These are phyloP conservation scores for Isabelozyma pseudorhagii DNA, from an alignment of 805 yeast species.

Conservation along the genomic window DNA sequence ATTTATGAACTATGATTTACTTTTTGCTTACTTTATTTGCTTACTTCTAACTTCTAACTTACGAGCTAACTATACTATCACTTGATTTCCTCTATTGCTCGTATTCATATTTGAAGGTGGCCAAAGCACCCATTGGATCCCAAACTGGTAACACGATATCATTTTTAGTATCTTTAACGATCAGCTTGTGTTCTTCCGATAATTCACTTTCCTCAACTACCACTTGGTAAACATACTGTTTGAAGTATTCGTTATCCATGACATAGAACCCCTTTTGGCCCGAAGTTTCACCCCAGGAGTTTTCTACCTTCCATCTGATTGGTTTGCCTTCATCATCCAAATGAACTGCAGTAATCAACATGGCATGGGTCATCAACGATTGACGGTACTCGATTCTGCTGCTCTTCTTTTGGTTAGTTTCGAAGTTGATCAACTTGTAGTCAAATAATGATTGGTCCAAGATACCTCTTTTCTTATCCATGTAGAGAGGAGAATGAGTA, in stretches of 20 bases:
- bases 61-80: neutral
- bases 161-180: constrained; percentile 14
- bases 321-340: constrained; percentile 46
- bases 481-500: constrained; percentile 17
- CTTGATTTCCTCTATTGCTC: neutral
- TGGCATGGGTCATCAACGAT: constrained; percentile 20
- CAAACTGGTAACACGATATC: constrained; percentile 63
- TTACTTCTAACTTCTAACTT: too few relatives aligned
- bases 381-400: constrained; percentile 15
- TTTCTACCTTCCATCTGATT: constrained; percentile 68
- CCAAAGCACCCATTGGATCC: constrained; percentile 80
- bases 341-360: constrained; percentile 16
- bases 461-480: constrained; percentile 17
- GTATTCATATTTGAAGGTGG: constrained; percentile 18
- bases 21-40: neutral
- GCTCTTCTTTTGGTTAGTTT: constrained; percentile 11
- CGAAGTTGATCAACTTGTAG: constrained; percentile 12
- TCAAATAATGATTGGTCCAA: constrained; percentile 14
- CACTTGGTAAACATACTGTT: constrained; percentile 62
- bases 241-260: constrained; percentile 72
- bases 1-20: neutral
- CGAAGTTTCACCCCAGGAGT: constrained; percentile 71
- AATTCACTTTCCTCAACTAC: constrained; percentile 3
- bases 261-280: constrained; percentile 68
- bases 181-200: constrained; percentile 1